Base-by-base conservation (phyloP, 805 yeast genomes). In the Kluyveromyces starmeri region DNA sequence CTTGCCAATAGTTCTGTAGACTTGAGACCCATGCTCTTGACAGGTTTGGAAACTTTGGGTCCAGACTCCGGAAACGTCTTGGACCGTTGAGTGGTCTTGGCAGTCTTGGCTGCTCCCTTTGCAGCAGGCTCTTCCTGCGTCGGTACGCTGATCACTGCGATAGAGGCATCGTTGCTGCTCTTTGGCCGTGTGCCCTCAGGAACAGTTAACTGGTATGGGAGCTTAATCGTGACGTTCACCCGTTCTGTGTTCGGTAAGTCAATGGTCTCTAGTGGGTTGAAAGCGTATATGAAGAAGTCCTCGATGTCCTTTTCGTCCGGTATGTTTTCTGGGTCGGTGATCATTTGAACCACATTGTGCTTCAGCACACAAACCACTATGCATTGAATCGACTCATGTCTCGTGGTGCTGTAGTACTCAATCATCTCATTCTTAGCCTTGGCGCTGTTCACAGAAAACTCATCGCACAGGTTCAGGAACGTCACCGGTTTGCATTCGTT, bases 211-310 rank as follows among this genome's bases (percentile, higher is more conserved):
- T 40, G 32, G 28, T 40, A 34, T 8, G 54, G 49, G 37, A 48
- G 51, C 21, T 39, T 40, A 7, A 51, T 45, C 7, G 44, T 24
- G 23, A 45, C 34, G 17, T 38, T 30, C 15, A 39, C 46, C 14
- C 39, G 33, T 22, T 46, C 36, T 16, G 13, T 16, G 35, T 47
- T 52, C 2, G 45, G 35, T 12, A 58, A 52, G 9, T 42, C 41
- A 31, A 50, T 50, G 21, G 41, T 41, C 6, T 53, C 50, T 45
- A 44, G 50, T 2, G 61, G 58, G 32, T 49, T 53, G 37, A 56
- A 53, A 4, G 55, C 61, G 43, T 55, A 56, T 15, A 56, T 56
- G 26, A 56, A 56, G 30, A 52, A 51, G 38, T 56, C 61, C 1
- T 38, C 22, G 2, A 56, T 27, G 3, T 42, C 31, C 7, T 46